Conservation (phyloP, 148 eudicot species). For the Agrostemma githago region DNA sequence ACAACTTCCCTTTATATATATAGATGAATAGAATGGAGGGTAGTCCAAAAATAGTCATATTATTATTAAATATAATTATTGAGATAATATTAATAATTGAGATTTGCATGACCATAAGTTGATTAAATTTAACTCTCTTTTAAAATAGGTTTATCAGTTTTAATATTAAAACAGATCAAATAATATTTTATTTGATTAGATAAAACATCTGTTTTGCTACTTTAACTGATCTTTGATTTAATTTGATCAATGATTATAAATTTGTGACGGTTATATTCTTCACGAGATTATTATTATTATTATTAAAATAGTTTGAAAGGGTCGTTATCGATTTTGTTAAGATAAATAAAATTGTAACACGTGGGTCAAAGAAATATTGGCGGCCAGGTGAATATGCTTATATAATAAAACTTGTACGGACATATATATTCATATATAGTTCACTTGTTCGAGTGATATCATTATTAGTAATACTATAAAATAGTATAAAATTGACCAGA, state of each 20-base stretch:
- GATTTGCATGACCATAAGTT: background rate
- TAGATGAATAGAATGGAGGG: background rate
- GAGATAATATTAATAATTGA: background rate
- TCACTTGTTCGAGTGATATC: slow-evolving; percentile 17
- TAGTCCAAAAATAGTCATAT: slow-evolving; percentile 11
- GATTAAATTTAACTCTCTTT: background rate
- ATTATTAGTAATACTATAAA: background rate
- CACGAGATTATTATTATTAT: too few relatives aligned
- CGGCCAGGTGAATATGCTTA: slow-evolving; percentile 16
- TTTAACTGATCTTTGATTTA: too few relatives aligned
- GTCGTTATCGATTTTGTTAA: slow-evolving; percentile 7
- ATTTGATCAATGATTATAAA: too few relatives aligned
- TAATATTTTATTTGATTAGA: too few relatives aligned
- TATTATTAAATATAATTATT: background rate
- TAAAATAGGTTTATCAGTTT: too few relatives aligned
- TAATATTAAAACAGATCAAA: too few relatives aligned
- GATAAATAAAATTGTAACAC: slow-evolving; percentile 14
- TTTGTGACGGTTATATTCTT: too few relatives aligned
- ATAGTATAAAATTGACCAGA: background rate
- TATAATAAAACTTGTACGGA: background rate
- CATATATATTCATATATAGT: background rate
- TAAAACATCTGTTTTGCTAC: too few relatives aligned
- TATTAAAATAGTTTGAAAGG: too few relatives aligned
- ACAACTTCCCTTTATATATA: slow-evolving; percentile 7
- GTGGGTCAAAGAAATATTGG: slow-evolving; percentile 26